These are phyloP conservation scores for Pythium graminicola DNA, from an alignment of 352 stramenopile genomes.

Conservation along the genomic window DNA sequence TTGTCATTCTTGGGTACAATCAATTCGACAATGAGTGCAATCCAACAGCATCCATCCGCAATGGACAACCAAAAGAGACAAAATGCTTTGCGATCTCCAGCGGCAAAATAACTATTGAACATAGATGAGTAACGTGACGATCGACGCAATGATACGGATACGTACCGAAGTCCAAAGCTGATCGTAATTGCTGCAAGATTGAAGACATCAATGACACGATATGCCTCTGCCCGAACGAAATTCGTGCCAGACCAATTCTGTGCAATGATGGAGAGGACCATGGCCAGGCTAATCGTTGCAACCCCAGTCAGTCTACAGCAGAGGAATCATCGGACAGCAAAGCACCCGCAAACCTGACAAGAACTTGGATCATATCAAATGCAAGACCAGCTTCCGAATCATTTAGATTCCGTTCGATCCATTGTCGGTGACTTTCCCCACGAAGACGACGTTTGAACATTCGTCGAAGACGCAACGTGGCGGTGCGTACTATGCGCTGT, in stretches of 20 bases:
- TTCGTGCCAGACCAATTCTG: conserved; percentile 48
- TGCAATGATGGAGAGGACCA: conserved; percentile 55
- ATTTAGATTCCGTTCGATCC: conserved; percentile 67
- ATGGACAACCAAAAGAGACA: conserved; percentile 59
- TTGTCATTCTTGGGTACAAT: conserved; percentile 28
- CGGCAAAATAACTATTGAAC: conserved; percentile 47
- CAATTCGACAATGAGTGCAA: conserved; percentile 39
- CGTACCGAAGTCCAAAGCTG: conserved; percentile 42
- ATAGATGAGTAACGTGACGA: not conserved
- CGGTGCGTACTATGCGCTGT: not conserved
- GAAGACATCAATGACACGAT: conserved; percentile 38
- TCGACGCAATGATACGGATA: not conserved
- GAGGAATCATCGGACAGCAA: no score
- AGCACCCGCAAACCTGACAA: conserved; percentile 30
- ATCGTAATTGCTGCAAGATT: conserved; percentile 42
- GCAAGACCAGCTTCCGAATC: conserved; percentile 51
- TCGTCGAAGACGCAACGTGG: conserved; percentile 19
- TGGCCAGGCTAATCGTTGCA: conserved; percentile 37
- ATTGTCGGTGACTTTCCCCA: conserved; percentile 56
- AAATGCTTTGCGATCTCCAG: conserved; percentile 49
- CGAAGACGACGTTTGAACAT: conserved; percentile 57
- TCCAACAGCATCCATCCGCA: conserved; percentile 40
- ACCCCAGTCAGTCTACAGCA: no score
- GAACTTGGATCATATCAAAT: conserved; percentile 47
- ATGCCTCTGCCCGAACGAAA: conserved; percentile 26